These are phyloP conservation scores for Buxus sempervirens DNA, from an alignment of 164 flowering plant species.

Conservation along the genomic window DNA sequence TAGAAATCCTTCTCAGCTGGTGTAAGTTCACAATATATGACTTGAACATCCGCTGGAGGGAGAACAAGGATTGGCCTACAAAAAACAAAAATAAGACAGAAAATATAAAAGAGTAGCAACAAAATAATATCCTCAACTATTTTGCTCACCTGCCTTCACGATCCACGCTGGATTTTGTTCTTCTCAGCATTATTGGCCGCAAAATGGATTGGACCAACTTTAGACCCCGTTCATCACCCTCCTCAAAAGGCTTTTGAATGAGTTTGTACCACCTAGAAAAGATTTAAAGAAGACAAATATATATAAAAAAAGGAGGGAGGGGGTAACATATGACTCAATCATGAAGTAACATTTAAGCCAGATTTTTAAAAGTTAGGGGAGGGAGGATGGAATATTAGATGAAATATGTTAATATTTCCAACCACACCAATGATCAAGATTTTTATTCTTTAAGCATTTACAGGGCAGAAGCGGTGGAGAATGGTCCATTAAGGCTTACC, in stretches of 20 bases:
- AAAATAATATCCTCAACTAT: background rate
- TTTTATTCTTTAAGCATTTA: too few relatives aligned
- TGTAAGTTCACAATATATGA: conserved; percentile 82
- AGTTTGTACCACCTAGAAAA: conserved; percentile 87
- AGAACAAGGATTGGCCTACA: conserved; percentile 90
- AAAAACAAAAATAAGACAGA: conserved; percentile 9
- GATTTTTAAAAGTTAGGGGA: too few relatives aligned
- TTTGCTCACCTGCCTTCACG: conserved; percentile 65
- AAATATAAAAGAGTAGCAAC: background rate
- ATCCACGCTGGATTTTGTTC: conserved; percentile 82
- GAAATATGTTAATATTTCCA: too few relatives aligned
- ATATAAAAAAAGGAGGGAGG: background rate
- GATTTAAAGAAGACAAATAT: conserved; percentile 1
- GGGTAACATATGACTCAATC: too few relatives aligned
- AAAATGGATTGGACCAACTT: conserved; percentile 83
- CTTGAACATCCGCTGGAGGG: conserved; percentile 80
- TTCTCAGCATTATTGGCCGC: conserved; percentile 88
- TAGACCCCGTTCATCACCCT: conserved; percentile 92
- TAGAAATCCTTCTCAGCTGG: conserved; percentile 92
- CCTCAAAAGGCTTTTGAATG: conserved; percentile 92
- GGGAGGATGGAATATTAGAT: too few relatives aligned
- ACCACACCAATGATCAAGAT: too few relatives aligned
- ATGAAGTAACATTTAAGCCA: too few relatives aligned
- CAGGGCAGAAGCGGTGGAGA: too few relatives aligned
- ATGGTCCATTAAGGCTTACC: too few relatives aligned